Conservation (phyloP, 345 rosid species). For the Conringia planisiliqua region DNA sequence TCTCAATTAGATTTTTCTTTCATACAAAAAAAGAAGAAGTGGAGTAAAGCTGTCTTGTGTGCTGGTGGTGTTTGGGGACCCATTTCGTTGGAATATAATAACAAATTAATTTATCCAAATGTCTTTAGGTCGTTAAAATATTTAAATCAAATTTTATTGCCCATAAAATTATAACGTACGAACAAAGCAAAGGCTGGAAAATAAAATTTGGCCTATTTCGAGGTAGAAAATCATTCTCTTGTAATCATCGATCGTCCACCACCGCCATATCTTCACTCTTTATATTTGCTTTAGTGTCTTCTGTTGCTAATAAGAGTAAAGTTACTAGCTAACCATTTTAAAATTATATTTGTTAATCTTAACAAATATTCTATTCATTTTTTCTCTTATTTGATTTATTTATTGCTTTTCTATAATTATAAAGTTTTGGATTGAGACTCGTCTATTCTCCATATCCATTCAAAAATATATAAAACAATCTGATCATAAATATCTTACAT, state of each 20-base stretch:
- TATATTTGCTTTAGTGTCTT: conserved; percentile 16
- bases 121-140: background rate
- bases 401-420: background rate
- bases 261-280: conserved; percentile 21
- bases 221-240: conserved; percentile 34
- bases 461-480: too few species aligned
- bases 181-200: conserved; percentile 32
- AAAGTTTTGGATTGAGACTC: background rate
- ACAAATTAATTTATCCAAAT: conserved; percentile 8
- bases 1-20: background rate
- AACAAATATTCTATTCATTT: background rate
- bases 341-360: background rate
- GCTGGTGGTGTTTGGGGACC: conserved; percentile 35
- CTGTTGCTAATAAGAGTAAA: conserved; percentile 18
- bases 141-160: background rate
- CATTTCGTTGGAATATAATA: conserved; percentile 23
- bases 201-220: conserved; percentile 9
- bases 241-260: conserved; percentile 33
- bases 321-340: background rate
- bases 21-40: conserved; percentile 15
- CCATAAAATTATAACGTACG: conserved; percentile 27
- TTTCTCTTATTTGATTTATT: background rate
- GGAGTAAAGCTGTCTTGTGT: conserved; percentile 37
- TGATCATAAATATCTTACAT: too few species aligned
- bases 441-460: background rate